Evolutionary conservation across 345 rosid species (phyloP).

Genomic region (Populus nigra): DNA sequence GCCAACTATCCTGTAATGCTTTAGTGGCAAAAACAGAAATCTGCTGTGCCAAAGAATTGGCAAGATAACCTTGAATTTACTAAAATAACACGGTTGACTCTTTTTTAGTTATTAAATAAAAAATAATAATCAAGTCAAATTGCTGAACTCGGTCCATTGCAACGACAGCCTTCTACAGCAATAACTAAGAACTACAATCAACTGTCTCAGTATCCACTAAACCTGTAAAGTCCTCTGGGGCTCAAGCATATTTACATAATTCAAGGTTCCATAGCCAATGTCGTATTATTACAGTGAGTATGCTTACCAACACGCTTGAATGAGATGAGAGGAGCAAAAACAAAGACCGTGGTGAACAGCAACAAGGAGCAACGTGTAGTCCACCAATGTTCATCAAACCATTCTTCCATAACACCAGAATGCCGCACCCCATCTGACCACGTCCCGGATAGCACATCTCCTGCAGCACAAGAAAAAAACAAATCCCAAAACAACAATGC

Average conservation of each 20-base stretch:
- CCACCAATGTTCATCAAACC: conserved; percentile 62
- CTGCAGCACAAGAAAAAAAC: conserved; percentile 21
- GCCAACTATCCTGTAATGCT: too few species aligned
- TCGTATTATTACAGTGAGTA: neutral
- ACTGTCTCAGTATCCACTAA: neutral
- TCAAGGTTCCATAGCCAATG: too few species aligned
- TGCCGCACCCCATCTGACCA: conserved; percentile 45
- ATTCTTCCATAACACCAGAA: conserved; percentile 52
- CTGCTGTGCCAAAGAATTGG: too few species aligned
- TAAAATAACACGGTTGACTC: too few species aligned
- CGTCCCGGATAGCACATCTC: conserved; percentile 64
- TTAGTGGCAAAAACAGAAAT: too few species aligned
- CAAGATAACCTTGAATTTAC: too few species aligned
- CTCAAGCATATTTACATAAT: too few species aligned
- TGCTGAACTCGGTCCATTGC: too few species aligned
- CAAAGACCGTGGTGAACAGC: conserved; percentile 46
- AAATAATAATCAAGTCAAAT: too few species aligned
- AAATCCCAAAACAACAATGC: neutral
- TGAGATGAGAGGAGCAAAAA: conserved; percentile 58
- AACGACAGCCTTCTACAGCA: neutral
- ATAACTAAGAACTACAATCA: neutral
- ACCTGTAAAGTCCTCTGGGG: too few species aligned
- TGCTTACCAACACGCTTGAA: conserved; percentile 58
- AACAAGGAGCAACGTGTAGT: conserved; percentile 48
- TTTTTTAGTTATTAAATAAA: too few species aligned